A percentile compares a stretch with the other conserved stretches of the same genome.
phyloP scores from a whole-genome alignment of 1,284 basidiomycete species.

The Cryptococcus floricola region DNA sequence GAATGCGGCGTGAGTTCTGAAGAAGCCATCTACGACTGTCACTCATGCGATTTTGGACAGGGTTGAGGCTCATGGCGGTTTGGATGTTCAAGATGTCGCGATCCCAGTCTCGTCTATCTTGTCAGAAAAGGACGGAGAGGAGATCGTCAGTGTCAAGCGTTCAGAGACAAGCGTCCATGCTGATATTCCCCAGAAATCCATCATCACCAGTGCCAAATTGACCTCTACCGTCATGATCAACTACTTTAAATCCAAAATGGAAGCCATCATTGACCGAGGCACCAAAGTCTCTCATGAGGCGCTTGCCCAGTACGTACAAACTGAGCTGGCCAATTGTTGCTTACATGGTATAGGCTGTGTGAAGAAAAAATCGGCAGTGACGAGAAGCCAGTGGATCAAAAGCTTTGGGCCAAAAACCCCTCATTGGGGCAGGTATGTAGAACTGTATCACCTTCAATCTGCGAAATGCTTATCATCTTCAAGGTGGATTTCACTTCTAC shows the following conservation, averaged over 20 bases:
- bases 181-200: conserved; percentile 60
- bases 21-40: conserved; percentile 23
- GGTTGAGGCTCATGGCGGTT: conserved; percentile 33
- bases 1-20: conserved; percentile 52
- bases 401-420: conserved; percentile 75
- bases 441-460: background rate
- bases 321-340: background rate
- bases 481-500: conserved; percentile 82
- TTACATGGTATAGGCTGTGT: conserved; percentile 21
- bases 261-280: conserved; percentile 85
- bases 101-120: conserved; percentile 71
- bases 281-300: conserved; percentile 84
- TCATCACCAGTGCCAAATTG: conserved; percentile 68
- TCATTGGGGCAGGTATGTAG: conserved; percentile 63
- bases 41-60: conserved; percentile 10
- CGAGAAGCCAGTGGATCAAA: conserved; percentile 82
- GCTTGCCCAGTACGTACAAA: conserved; percentile 55
- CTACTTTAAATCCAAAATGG: conserved; percentile 83
- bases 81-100: conserved; percentile 75
- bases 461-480: background rate
- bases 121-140: conserved; percentile 85
- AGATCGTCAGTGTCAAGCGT: conserved; percentile 60
- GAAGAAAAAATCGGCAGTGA: conserved; percentile 83
- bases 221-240: conserved; percentile 81
- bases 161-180: conserved; percentile 10